Evolutionary conservation across 495 filamentous ascomycete genomes (phyloP).

Genomic region (Neurospora terricola): DNA sequence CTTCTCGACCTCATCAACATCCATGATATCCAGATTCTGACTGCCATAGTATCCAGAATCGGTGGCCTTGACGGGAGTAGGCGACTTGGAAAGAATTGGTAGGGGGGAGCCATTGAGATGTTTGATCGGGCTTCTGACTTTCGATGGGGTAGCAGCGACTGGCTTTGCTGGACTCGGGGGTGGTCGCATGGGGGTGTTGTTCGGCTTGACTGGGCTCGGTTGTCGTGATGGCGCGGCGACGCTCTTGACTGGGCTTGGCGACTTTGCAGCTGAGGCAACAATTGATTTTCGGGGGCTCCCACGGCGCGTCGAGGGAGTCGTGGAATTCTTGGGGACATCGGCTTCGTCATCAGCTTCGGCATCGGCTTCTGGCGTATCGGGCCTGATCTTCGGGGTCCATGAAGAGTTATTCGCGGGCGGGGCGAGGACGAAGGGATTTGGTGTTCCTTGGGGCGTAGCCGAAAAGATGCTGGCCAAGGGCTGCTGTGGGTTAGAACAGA

Average conservation of each 20-base stretch:
- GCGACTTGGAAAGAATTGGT: constrained; percentile 14
- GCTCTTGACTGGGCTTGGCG: constrained; percentile 20
- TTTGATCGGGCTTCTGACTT: constrained; percentile 8
- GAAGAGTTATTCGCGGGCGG: constrained; percentile 15
- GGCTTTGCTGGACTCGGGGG: constrained; percentile 17
- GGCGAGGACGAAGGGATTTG: constrained; percentile 35
- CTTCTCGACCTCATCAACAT: constrained; percentile 19
- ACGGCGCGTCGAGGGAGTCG: not conserved
- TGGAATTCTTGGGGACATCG: not conserved
- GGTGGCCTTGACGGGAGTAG: constrained; percentile 3
- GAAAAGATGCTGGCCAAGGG: constrained; percentile 76
- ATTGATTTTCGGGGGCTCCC: not conserved
- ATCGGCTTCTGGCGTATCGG: not conserved
- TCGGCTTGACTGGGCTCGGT: not conserved
- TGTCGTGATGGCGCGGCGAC: not conserved
- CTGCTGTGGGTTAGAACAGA: constrained; percentile 34
- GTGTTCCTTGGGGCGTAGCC: constrained; percentile 33
- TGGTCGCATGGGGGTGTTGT: constrained; percentile 11
- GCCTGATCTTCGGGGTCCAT: constrained; percentile 25
- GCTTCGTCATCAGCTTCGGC: not conserved
- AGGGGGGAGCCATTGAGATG: constrained; percentile 1
- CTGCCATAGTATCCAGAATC: constrained; percentile 83
- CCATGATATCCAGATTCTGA: constrained; percentile 34
- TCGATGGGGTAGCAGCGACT: constrained; percentile 5
- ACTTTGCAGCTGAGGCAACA: constrained; percentile 10